These are phyloP conservation scores for Dictyophora rubrovolvata DNA, from an alignment of 768 basidiomycete species.

Conservation along the genomic window DNA sequence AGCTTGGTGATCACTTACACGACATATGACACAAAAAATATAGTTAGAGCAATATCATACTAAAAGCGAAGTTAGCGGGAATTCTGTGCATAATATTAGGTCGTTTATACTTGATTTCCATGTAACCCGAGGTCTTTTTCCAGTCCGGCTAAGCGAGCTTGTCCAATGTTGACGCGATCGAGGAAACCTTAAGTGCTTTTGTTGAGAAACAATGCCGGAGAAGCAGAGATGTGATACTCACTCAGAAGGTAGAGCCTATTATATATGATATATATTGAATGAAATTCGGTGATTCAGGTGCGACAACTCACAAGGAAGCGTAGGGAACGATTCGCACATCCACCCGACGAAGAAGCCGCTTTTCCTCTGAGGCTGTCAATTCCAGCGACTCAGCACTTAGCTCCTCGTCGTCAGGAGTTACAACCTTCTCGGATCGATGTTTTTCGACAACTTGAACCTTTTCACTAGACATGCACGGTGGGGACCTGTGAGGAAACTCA, in stretches of 20 bases:
- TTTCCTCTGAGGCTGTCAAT: slow-evolving; percentile 12
- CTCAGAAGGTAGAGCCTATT: slow-evolving; percentile 9
- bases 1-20: slow-evolving; percentile 17
- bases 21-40: slow-evolving; percentile 24
- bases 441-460: too few relatives aligned
- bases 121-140: slow-evolving; percentile 13
- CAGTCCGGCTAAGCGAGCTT: slow-evolving; percentile 14
- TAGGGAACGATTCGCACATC: slow-evolving; percentile 12
- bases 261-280: neutral
- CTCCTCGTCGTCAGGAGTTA: neutral
- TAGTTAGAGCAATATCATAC: slow-evolving; percentile 9
- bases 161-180: slow-evolving; percentile 19
- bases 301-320: slow-evolving; percentile 5
- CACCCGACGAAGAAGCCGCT: slow-evolving; percentile 12
- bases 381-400: neutral
- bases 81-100: slow-evolving; percentile 2
- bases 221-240: slow-evolving; percentile 5
- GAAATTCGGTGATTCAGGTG: neutral
- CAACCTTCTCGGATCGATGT: neutral
- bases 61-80: neutral
- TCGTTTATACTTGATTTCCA: slow-evolving; percentile 9
- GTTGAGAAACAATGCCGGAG: neutral
- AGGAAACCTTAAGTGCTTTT: slow-evolving; percentile 6
- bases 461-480: too few relatives aligned
- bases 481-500: too few relatives aligned